Percentiles rank a stretch among this genome's conserved stretches.
Evolutionary conservation across 805 yeast genomes (phyloP).

Genomic region (Ogataea paradorogensis): DNA sequence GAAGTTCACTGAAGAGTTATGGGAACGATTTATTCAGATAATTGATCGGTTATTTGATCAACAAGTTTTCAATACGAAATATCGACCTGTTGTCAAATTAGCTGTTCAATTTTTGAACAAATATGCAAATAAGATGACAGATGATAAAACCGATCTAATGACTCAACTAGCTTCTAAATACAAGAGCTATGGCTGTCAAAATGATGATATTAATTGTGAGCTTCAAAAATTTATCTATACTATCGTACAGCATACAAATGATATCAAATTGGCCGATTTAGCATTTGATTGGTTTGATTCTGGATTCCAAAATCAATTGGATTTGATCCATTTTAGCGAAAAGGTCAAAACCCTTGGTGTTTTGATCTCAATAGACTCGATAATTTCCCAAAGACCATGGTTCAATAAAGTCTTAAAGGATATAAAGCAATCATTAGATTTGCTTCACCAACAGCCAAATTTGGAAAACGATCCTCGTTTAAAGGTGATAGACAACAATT

Average conservation of each 20-base stretch:
- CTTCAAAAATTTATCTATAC: conserved; percentile 6
- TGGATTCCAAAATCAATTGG: conserved; percentile 10
- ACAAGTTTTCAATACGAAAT: not conserved
- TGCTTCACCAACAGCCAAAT: conserved; percentile 7
- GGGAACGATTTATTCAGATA: not conserved
- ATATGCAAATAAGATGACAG: not conserved
- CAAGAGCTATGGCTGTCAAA: not conserved
- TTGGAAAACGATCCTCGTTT: conserved; percentile 7
- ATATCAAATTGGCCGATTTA: conserved; percentile 1
- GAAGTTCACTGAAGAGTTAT: not conserved
- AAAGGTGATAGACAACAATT: conserved; percentile 16
- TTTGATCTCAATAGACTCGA: conserved; percentile 5
- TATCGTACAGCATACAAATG: conserved; percentile 5
- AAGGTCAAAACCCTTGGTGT: conserved; percentile 20
- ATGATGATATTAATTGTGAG: conserved; percentile 2
- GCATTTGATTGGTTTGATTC: conserved; percentile 6
- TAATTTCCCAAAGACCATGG: conserved; percentile 12
- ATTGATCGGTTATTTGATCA: not conserved
- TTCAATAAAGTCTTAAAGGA: conserved; percentile 10
- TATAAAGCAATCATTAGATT: conserved; percentile 5
- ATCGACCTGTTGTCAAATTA: not conserved
- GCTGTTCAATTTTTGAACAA: conserved; percentile 1
- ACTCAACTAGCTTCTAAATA: not conserved
- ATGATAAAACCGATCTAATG: not conserved
- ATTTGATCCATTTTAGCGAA: conserved; percentile 18